Conservation (phyloP, 352 stramenopile species). For the Achlya hypogyna region DNA sequence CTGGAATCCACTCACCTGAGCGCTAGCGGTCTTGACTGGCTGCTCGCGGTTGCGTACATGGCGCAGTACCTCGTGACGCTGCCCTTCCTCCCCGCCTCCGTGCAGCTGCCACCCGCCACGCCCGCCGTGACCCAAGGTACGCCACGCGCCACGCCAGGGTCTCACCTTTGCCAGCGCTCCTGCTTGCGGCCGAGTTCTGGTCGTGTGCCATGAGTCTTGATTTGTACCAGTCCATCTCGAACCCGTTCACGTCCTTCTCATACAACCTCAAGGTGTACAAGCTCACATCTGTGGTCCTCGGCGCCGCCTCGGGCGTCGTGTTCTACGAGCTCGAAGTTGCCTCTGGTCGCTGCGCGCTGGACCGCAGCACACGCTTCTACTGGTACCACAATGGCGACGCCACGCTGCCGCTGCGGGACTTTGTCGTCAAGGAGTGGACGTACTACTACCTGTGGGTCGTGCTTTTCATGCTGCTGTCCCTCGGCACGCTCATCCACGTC, state of each 20-base stretch:
- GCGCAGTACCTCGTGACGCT: conserved; percentile 69
- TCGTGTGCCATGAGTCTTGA: conserved; percentile 85
- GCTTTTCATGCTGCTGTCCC: conserved; percentile 63
- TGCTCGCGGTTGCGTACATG: conserved; percentile 61
- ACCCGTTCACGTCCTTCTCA: conserved; percentile 82
- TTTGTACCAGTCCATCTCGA: conserved; percentile 83
- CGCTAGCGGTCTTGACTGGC: conserved; percentile 51
- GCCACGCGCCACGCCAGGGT: background rate
- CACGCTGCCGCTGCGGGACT: conserved; percentile 59
- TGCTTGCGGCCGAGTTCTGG: conserved; percentile 82
- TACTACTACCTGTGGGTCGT: conserved; percentile 76
- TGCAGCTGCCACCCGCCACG: conserved; percentile 55
- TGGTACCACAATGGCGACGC: background rate
- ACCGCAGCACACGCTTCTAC: background rate
- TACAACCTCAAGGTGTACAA: conserved; percentile 78
- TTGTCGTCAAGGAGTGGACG: conserved; percentile 78
- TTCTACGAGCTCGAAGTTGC: conserved; percentile 27
- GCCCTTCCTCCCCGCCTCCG: conserved; percentile 28
- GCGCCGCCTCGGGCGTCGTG: conserved; percentile 49
- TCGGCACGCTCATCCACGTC: conserved; percentile 66
- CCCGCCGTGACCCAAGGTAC: conserved; percentile 30
- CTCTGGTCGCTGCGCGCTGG: background rate
- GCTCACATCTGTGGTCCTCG: conserved; percentile 72
- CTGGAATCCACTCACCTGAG: background rate
- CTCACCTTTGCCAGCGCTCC: conserved; percentile 29